Evolutionary conservation across 2,329 filamentous ascomycete genomes (phyloP), one percentile per base, ranked within the genome.

Genomic region (Ascochyta pisi): DNA sequence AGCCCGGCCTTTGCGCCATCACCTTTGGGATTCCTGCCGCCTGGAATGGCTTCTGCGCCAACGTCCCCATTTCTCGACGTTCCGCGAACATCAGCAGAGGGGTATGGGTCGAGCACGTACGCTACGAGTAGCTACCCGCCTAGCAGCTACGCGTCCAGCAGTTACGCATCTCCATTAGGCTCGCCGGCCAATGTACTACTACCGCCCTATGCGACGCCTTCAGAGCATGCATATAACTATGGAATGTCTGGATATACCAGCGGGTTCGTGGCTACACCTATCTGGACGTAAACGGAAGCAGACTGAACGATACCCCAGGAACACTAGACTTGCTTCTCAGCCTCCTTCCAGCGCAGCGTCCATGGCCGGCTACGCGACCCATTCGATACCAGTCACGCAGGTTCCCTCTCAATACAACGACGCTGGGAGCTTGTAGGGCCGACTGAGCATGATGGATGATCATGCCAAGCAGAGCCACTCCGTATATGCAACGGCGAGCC

Each of bases 1-100:
- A 81, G 78, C 59, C 80, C 80, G n/a, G 80, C 80, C 0, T 82
- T 82, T 65, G 78, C 79, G 6, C 79, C 80, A 7, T 78, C 79
- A 9, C 76, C 77, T 22, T 70, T 80, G 23, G 74, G 71, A 26
- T 77, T 79, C 52, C 62, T 73, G 43, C 73, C 77, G 19, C 43
- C 67, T 40, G 73, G 73, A 31, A 58, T 74, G 65, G 38, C 67
- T 51, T 67, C 73, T 48, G 56, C 69, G 23, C 73, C 73, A 16
- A 68, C 70, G 6, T 77, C 76, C 10, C 76, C 76, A 6, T 82
- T 77, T 52, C 76, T 82, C 44, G 79, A 81, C 55, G 76, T 82
- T 6, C 79, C 80, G 24, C 68, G 73, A 56, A 69, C 73, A 19
- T 40, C 54, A 4, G 60, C 68, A 12, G 68, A 57, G 27, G 49